A percentile compares a stretch with the other conserved stretches of the same genome.
Conservation (phyloP, 2,329 filamentous ascomycete species). For the Ophiocordyceps sinensis region DNA sequence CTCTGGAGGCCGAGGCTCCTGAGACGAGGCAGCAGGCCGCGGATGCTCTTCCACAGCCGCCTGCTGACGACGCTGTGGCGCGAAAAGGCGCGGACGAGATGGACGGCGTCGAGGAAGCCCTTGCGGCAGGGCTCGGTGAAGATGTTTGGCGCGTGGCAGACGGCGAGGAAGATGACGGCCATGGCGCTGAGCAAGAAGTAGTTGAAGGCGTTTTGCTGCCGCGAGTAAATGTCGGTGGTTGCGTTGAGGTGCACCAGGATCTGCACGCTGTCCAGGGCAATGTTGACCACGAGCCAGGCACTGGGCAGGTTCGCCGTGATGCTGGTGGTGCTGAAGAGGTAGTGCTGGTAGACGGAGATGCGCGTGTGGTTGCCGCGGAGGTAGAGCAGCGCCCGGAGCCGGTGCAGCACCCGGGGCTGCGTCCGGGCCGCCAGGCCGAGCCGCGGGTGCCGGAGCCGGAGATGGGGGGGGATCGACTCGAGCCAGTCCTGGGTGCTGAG, state of each 20-base stretch:
- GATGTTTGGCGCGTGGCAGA: constrained; percentile 25
- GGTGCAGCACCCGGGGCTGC: constrained; percentile 21
- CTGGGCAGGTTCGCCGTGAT: constrained; percentile 19
- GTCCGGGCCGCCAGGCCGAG: constrained; percentile 16
- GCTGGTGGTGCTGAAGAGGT: constrained; percentile 20
- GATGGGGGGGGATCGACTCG: constrained; percentile 25
- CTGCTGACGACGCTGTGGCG: constrained; percentile 16
- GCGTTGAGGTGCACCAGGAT: constrained; percentile 10
- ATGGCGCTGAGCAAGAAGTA: constrained; percentile 14
- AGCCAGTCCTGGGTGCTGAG: constrained; percentile 29
- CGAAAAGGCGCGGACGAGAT: constrained; percentile 18
- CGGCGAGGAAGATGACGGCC: constrained; percentile 25
- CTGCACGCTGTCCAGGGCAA: constrained; percentile 10
- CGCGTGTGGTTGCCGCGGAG: constrained; percentile 28
- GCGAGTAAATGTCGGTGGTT: constrained; percentile 10
- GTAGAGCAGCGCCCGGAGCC: constrained; percentile 24
- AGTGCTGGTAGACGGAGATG: constrained; percentile 26
- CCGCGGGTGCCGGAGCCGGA: constrained; percentile 21
- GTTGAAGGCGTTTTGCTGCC: constrained; percentile 11
- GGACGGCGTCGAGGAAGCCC: constrained; percentile 16
- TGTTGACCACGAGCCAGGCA: constrained; percentile 20
- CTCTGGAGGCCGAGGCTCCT: constrained; percentile 11
- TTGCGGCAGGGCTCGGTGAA: constrained; percentile 22
- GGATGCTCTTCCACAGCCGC: constrained; percentile 21
- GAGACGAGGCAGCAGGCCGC: constrained; percentile 17